Conservation (phyloP, 495 filamentous ascomycete species). For the Melanomma pulvis-pyrius region DNA sequence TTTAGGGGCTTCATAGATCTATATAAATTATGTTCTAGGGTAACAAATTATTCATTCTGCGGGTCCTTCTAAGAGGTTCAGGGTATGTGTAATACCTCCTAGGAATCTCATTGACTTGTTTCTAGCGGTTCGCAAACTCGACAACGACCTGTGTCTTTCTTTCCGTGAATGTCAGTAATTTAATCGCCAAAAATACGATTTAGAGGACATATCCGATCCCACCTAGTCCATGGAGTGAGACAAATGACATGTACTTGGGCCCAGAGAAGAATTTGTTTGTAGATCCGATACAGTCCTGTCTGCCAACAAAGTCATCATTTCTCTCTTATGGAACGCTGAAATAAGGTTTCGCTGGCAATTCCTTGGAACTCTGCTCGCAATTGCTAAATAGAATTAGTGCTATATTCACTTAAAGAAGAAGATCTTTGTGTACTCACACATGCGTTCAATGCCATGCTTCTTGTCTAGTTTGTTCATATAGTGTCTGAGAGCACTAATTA, state of each 20-base stretch:
- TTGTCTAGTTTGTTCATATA: slow-evolving; percentile 22
- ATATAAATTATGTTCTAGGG: too few species aligned
- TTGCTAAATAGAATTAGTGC: slow-evolving; percentile 7
- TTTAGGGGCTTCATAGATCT: too few species aligned
- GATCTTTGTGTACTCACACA: slow-evolving; percentile 1
- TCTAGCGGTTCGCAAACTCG: slow-evolving; percentile 15
- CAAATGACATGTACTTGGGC: slow-evolving; percentile 12
- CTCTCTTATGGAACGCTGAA: slow-evolving; percentile 16
- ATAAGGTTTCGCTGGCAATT: slow-evolving; percentile 7
- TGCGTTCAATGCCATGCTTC: slow-evolving; percentile 19
- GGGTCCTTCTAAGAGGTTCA: too few species aligned
- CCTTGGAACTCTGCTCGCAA: slow-evolving; percentile 14
- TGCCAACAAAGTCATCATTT: slow-evolving; percentile 11
- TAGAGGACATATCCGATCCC: slow-evolving; percentile 7
- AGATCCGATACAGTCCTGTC: slow-evolving; percentile 4
- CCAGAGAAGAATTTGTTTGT: slow-evolving; percentile 16
- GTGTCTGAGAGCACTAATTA: slow-evolving; percentile 3
- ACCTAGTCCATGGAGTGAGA: slow-evolving; percentile 19
- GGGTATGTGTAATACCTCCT: too few species aligned
- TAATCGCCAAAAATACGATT: not conserved
- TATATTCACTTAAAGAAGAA: not conserved
- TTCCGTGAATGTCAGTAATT: not conserved
- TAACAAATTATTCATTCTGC: too few species aligned
- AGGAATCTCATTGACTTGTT: too few species aligned
- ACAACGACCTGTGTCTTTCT: slow-evolving; percentile 20